Conservation (phyloP, 495 filamentous ascomycete species). For the Chaetomium cochliodes region DNA sequence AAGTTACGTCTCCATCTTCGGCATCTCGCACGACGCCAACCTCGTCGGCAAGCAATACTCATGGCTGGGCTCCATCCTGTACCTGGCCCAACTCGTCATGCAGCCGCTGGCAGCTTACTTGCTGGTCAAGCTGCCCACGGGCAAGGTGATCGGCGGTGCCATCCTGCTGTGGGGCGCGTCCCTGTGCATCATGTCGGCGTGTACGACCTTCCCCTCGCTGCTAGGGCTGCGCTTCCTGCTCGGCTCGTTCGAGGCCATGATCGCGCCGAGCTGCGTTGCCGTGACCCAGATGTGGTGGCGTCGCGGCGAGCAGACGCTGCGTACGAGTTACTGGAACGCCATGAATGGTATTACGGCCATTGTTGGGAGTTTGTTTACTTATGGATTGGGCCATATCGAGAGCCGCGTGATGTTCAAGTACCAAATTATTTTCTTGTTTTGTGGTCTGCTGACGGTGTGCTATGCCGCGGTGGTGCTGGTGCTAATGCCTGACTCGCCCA, state of each 20-base stretch:
- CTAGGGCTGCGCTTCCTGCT: slow-evolving; percentile 46
- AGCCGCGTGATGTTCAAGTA: slow-evolving; percentile 54
- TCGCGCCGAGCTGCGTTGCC: slow-evolving; percentile 50
- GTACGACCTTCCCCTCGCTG: slow-evolving; percentile 46
- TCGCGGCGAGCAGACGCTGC: slow-evolving; percentile 51
- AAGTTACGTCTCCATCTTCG: slow-evolving; percentile 53
- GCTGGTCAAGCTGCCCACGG: slow-evolving; percentile 51
- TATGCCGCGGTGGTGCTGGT: slow-evolving; percentile 40
- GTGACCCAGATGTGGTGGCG: slow-evolving; percentile 59
- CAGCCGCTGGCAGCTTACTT: slow-evolving; percentile 47
- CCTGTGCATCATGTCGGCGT: slow-evolving; percentile 41
- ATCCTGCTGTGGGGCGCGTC: slow-evolving; percentile 45
- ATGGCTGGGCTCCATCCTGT: slow-evolving; percentile 48
- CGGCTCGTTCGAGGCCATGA: slow-evolving; percentile 45
- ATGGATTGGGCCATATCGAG: slow-evolving; percentile 59
- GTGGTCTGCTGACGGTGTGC: slow-evolving; percentile 45
- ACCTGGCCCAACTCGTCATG: slow-evolving; percentile 47
- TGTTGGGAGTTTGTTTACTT: slow-evolving; percentile 54
- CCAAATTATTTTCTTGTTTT: slow-evolving; percentile 61
- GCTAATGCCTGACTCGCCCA: slow-evolving; percentile 60
- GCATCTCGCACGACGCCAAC: slow-evolving; percentile 50
- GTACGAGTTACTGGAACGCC: slow-evolving; percentile 52
- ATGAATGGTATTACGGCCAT: slow-evolving; percentile 54
- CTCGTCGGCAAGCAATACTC: slow-evolving; percentile 50
- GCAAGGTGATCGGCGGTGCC: slow-evolving; percentile 44